Evolutionary conservation across 768 basidiomycete genomes (phyloP).

Genomic region (Obba rivulosa): DNA sequence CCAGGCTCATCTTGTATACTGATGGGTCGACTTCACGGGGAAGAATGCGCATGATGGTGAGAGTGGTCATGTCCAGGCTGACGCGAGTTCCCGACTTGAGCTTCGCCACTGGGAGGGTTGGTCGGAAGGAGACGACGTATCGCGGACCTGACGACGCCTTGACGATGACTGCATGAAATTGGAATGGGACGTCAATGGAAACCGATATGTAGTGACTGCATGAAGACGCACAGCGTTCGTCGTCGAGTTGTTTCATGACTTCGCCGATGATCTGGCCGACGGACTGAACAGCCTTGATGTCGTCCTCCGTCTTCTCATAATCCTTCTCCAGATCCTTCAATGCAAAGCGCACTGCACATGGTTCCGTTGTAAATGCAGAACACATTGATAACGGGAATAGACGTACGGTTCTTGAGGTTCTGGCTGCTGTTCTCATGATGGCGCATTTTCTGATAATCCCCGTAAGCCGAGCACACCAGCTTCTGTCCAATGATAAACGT

Average conservation of each 20-base stretch:
- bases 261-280: constrained; percentile 99
- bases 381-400: not conserved
- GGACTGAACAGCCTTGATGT: constrained; percentile 97
- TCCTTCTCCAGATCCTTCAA: constrained; percentile 85
- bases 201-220: not conserved
- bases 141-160: constrained; percentile 98
- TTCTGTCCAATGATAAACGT: constrained; percentile 8
- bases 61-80: constrained; percentile 97
- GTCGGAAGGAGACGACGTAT: constrained; percentile 96
- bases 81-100: constrained; percentile 94
- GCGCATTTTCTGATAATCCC: constrained; percentile 80
- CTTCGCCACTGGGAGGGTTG: constrained; percentile 84
- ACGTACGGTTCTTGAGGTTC: constrained; percentile 84
- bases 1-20: constrained; percentile 99
- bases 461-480: constrained; percentile 10
- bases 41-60: constrained; percentile 97
- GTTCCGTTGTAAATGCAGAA: not conserved
- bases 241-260: constrained; percentile 97
- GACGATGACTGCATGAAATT: constrained; percentile 70
- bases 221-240: constrained; percentile 80
- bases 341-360: constrained; percentile 73
- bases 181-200: not conserved
- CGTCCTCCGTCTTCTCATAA: constrained; percentile 94
- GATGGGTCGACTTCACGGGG: constrained; percentile 97
- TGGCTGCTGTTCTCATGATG: constrained; percentile 84